Percentiles rank a stretch among this genome's conserved stretches.
Conservation (phyloP, 257 asterid species). For the Ilex aquifolium region DNA sequence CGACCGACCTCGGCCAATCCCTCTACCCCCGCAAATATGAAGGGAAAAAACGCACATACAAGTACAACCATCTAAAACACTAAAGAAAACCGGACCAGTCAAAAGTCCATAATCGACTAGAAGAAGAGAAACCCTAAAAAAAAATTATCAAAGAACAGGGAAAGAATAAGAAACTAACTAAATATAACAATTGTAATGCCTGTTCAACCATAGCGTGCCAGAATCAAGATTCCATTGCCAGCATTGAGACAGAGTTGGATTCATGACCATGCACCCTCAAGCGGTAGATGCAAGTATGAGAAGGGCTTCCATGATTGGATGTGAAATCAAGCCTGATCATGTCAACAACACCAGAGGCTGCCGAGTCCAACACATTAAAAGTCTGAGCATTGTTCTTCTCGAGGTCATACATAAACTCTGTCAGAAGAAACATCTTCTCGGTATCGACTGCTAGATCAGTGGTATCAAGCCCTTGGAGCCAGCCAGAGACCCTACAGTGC, state of each 20-base stretch:
- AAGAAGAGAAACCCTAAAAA: too few relatives aligned
- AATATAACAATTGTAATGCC: too few relatives aligned
- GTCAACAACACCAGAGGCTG: constrained; percentile 43
- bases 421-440: constrained; percentile 41
- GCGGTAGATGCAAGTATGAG: constrained; percentile 85
- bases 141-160: too few relatives aligned
- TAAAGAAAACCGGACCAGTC: too few relatives aligned
- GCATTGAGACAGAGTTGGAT: constrained; percentile 32
- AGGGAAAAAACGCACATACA: too few relatives aligned
- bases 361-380: constrained; percentile 45
- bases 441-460: constrained; percentile 20
- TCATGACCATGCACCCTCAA: constrained; percentile 81
- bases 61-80: too few relatives aligned
- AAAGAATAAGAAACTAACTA: too few relatives aligned
- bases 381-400: constrained; percentile 75
- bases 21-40: too few relatives aligned
- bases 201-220: background rate
- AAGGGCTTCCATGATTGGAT: constrained; percentile 73
- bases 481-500: constrained; percentile 78
- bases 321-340: constrained; percentile 63
- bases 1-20: too few relatives aligned
- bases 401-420: constrained; percentile 72
- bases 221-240: constrained; percentile 36
- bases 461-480: constrained; percentile 40
- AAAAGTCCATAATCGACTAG: too few relatives aligned